phyloP scores from a whole-genome alignment of 2,329 filamentous ascomycete species.

The Beauveria rudraprayagi region DNA sequence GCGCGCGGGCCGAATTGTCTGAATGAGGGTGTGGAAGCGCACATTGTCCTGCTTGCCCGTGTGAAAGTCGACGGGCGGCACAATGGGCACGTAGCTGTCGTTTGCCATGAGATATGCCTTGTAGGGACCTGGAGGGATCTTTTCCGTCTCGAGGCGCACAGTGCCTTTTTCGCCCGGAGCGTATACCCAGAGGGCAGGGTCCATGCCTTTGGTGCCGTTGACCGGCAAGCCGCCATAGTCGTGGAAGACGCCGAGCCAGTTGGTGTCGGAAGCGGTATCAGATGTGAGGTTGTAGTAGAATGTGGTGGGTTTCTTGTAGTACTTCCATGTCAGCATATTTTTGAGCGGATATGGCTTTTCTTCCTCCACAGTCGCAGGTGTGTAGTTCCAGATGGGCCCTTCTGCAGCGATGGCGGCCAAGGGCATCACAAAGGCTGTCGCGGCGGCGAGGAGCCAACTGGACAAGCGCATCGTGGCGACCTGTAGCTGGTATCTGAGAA shows the following conservation, averaged over 20 bases:
- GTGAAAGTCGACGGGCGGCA: slow-evolving; percentile 24
- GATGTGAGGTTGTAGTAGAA: slow-evolving; percentile 26
- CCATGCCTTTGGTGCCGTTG: slow-evolving; percentile 20
- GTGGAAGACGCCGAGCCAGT: slow-evolving; percentile 32
- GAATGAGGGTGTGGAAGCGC: slow-evolving; percentile 20
- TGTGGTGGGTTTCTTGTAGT: slow-evolving; percentile 16
- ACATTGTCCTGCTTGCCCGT: slow-evolving; percentile 10
- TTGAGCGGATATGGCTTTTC: not conserved
- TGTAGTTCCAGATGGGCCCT: not conserved
- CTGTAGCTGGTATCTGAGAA: not conserved
- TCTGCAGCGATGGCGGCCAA: not conserved
- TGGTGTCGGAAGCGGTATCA: slow-evolving; percentile 18
- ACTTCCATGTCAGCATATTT: not conserved
- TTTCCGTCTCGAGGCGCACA: slow-evolving; percentile 18
- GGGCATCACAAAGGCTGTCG: not conserved
- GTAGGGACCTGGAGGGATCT: slow-evolving; percentile 25
- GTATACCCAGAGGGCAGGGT: slow-evolving; percentile 27
- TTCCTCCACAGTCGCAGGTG: not conserved
- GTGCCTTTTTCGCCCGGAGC: slow-evolving; percentile 21
- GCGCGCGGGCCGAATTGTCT: slow-evolving; percentile 28
- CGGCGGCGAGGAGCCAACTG: not conserved
- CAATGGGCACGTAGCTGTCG: slow-evolving; percentile 29
- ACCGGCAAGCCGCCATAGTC: slow-evolving; percentile 26
- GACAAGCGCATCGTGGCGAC: not conserved
- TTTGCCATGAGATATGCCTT: slow-evolving; percentile 29